Conservation (phyloP, 2,329 filamentous ascomycete genomes). For the Akanthomyces dipterigenus region DNA sequence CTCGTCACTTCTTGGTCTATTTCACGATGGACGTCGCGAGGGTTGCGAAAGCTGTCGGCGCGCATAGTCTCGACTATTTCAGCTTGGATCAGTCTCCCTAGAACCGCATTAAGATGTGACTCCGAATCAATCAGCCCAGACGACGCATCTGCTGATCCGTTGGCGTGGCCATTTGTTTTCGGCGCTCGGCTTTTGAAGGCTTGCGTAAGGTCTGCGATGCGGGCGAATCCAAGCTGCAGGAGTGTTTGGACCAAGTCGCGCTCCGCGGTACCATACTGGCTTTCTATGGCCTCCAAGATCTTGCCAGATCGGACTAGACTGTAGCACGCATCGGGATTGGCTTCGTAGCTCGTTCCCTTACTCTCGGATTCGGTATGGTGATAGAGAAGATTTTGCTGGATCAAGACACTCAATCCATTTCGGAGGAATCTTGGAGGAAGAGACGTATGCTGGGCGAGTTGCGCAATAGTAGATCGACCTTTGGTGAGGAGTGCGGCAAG, state of each 20-base stretch:
- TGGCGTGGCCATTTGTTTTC: conserved; percentile 28
- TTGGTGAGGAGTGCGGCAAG: conserved; percentile 70
- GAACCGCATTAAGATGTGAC: conserved; percentile 41
- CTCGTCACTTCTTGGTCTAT: conserved; percentile 58
- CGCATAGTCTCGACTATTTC: conserved; percentile 63
- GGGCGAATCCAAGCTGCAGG: conserved; percentile 69
- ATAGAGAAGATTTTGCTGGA: conserved; percentile 82
- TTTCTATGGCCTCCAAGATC: conserved; percentile 68
- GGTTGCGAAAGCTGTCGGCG: conserved; percentile 49
- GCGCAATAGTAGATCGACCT: conserved; percentile 66
- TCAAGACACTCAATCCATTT: conserved; percentile 73
- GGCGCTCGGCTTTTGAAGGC: conserved; percentile 44
- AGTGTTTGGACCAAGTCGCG: conserved; percentile 69
- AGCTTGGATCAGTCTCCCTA: conserved; percentile 51
- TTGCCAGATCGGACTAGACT: conserved; percentile 74
- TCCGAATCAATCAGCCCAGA: conserved; percentile 36
- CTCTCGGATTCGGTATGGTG: conserved; percentile 60
- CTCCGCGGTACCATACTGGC: conserved; percentile 67
- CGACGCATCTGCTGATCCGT: conserved; percentile 25
- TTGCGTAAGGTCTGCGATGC: conserved; percentile 61
- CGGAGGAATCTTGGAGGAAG: conserved; percentile 70
- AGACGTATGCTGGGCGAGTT: conserved; percentile 64
- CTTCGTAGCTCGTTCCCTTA: conserved; percentile 70
- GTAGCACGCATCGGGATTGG: conserved; percentile 74
- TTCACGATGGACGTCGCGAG: conserved; percentile 53